Conservation (phyloP, 768 basidiomycete genomes). For the Amanita rubescens region DNA sequence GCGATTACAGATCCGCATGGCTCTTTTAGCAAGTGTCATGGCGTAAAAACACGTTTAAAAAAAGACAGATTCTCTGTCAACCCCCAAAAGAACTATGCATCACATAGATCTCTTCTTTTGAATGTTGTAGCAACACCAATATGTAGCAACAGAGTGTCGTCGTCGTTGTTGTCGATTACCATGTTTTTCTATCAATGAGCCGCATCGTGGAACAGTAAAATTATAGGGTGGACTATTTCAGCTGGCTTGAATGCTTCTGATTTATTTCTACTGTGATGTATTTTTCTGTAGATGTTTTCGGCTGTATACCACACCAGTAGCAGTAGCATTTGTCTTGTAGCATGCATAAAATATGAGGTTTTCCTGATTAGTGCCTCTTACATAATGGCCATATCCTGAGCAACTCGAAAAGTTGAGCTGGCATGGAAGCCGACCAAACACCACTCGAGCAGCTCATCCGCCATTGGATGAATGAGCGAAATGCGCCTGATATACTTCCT, state of each 20-base stretch:
- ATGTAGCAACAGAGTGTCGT: neutral
- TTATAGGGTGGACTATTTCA: slow-evolving; percentile 1
- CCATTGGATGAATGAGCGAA: slow-evolving; percentile 83
- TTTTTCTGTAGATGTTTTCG: neutral
- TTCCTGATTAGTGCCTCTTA: too few species aligned
- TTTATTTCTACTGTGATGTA: neutral
- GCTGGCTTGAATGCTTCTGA: neutral
- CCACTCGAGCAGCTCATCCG: slow-evolving; percentile 64
- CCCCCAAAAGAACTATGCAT: neutral
- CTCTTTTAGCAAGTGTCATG: slow-evolving; percentile 28
- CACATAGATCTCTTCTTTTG: too few species aligned
- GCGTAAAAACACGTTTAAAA: neutral
- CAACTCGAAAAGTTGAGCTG: neutral
- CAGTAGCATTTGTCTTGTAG: neutral
- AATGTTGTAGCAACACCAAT: too few species aligned
- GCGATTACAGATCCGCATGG: slow-evolving; percentile 25
- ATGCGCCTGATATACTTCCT: slow-evolving; percentile 73
- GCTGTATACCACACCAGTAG: neutral
- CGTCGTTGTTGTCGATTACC: neutral
- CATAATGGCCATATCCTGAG: too few species aligned
- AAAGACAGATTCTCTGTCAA: neutral
- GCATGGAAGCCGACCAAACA: slow-evolving; percentile 34
- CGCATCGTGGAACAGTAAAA: neutral
- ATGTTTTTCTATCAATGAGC: neutral
- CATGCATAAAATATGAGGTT: neutral